Percentiles rank a stretch among this genome's conserved stretches.
phyloP scores from a whole-genome alignment of 352 stramenopile species.

The Albugo laibachii region DNA sequence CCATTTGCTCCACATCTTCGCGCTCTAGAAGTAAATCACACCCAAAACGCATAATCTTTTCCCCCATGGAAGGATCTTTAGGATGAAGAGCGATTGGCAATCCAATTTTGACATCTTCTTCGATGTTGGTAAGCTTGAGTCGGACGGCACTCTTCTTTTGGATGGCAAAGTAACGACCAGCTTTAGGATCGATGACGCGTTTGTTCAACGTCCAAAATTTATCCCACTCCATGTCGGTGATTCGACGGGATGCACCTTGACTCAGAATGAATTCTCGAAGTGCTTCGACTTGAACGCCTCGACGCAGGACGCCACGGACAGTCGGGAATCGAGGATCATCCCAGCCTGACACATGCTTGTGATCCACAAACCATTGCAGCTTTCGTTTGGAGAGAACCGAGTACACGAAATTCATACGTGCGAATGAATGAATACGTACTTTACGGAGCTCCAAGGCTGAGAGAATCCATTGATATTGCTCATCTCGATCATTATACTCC shows the following conservation, averaged over 20 bases:
- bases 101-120: constrained; percentile 27
- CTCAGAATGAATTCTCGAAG: constrained; percentile 95
- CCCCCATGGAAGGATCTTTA: constrained; percentile 57
- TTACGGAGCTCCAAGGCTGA: constrained; percentile 70
- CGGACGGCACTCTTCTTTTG: constrained; percentile 73
- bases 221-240: constrained; percentile 99
- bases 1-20: constrained; percentile 87
- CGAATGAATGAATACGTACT: constrained; percentile 88
- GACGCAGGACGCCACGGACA: constrained; percentile 89
- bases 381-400: constrained; percentile 99
- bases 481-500: constrained; percentile 98
- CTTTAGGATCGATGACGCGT: constrained; percentile 90
- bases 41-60: constrained; percentile 78
- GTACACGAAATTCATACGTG: constrained; percentile 98
- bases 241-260: constrained; percentile 89
- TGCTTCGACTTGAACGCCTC: constrained; percentile 89
- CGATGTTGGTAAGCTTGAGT: constrained; percentile 75
- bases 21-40: constrained; percentile 87
- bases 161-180: constrained; percentile 94
- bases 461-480: constrained; percentile 94
- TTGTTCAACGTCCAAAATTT: constrained; percentile 99
- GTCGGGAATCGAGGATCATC: constrained; percentile 98
- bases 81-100: constrained; percentile 51
- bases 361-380: constrained; percentile 98
- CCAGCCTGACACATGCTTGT: constrained; percentile 92